phyloP scores from a whole-genome alignment of 257 asterid species.

The Petunia secreta region DNA sequence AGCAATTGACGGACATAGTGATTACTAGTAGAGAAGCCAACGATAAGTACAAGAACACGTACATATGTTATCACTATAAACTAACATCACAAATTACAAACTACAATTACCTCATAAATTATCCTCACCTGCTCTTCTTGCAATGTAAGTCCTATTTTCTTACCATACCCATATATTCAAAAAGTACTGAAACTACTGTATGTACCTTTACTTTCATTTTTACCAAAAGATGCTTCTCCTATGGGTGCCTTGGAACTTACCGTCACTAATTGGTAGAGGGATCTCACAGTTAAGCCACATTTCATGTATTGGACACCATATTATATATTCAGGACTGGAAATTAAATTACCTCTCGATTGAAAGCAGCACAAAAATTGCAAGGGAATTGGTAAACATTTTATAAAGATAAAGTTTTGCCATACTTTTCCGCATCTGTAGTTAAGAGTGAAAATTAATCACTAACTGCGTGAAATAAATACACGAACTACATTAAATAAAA shows the following conservation, averaged over 20 bases:
- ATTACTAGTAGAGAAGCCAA: not conserved
- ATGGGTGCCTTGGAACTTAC: not conserved
- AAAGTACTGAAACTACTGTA: not conserved
- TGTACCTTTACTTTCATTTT: not conserved
- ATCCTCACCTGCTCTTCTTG: constrained; percentile 1
- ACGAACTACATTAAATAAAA: not conserved
- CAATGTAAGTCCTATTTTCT: not conserved
- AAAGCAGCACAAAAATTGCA: constrained; percentile 49
- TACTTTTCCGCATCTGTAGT: constrained; percentile 41
- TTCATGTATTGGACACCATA: not conserved
- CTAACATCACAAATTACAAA: constrained; percentile 15
- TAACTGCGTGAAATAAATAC: not conserved
- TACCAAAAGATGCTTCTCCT: not conserved
- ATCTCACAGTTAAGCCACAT: not conserved
- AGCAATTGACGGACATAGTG: too few relatives aligned
- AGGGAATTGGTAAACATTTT: constrained; percentile 49
- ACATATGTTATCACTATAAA: not conserved
- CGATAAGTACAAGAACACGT: not conserved
- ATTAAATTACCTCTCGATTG: constrained; percentile 51
- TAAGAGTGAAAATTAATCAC: constrained; percentile 13
- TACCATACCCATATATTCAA: constrained; percentile 6
- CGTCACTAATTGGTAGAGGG: not conserved
- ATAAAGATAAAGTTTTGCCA: constrained; percentile 44
- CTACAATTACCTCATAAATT: not conserved
- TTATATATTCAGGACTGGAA: constrained; percentile 5